A percentile compares a stretch with the other conserved stretches of the same genome.
Evolutionary conservation across 192 early-diverging fungal species (phyloP).

Genomic region (Mortierella claussenii): DNA sequence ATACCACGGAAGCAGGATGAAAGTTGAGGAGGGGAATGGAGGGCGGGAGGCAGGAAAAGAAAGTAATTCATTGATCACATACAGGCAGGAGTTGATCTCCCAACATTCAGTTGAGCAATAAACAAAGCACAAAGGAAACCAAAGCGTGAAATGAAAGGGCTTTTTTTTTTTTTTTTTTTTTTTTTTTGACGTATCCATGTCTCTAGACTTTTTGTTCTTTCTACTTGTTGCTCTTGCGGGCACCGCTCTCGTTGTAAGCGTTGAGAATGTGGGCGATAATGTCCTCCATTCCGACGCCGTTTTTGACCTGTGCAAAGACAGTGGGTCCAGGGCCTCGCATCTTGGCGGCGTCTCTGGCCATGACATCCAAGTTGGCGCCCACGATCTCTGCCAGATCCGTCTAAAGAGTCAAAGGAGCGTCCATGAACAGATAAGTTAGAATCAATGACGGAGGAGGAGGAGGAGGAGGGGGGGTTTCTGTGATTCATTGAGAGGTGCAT

Average conservation of each 20-base stretch:
- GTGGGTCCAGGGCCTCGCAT: slow-evolving; percentile 90
- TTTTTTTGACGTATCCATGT: neutral
- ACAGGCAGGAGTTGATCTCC: too few relatives aligned
- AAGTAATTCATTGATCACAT: too few relatives aligned
- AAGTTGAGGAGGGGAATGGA: neutral
- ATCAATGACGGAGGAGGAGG: too few relatives aligned
- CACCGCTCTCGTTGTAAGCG: slow-evolving; percentile 65
- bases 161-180: neutral
- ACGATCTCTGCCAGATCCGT: slow-evolving; percentile 91
- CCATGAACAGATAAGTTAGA: too few relatives aligned
- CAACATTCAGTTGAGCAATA: too few relatives aligned
- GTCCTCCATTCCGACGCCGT: slow-evolving; percentile 84
- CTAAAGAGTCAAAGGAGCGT: too few relatives aligned
- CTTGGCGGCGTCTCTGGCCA: slow-evolving; percentile 88
- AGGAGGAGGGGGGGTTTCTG: too few relatives aligned
- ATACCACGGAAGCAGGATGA: slow-evolving; percentile 8
- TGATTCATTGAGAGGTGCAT: too few relatives aligned
- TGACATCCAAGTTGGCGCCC: slow-evolving; percentile 92
- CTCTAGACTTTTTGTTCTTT: neutral
- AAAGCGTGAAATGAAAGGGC: neutral
- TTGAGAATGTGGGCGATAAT: slow-evolving; percentile 82
- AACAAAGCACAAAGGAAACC: too few relatives aligned
- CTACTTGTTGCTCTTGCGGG: slow-evolving; percentile 20
- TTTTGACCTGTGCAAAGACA: slow-evolving; percentile 92
- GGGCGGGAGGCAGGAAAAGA: neutral